These are phyloP conservation scores for Verbena officinalis DNA, from an alignment of 257 asterid species.

Conservation along the genomic window DNA sequence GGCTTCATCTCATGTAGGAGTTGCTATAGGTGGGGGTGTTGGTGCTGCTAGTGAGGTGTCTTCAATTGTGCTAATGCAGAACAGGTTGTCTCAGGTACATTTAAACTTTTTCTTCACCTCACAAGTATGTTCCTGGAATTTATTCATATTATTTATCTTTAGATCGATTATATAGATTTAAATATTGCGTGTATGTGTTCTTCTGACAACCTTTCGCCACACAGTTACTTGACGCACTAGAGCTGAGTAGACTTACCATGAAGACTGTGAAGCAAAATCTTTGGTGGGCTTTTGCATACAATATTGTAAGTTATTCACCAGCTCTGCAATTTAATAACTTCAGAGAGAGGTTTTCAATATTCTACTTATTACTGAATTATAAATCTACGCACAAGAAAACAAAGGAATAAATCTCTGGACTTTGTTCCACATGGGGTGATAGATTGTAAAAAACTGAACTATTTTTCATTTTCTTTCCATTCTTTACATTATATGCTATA, in stretches of 20 bases:
- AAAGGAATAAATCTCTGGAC: neutral
- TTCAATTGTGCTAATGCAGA: slow-evolving; percentile 93
- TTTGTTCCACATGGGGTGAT: neutral
- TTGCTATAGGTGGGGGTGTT: slow-evolving; percentile 94
- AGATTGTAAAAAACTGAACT: neutral
- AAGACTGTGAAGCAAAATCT: slow-evolving; percentile 95
- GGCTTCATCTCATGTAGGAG: slow-evolving; percentile 92
- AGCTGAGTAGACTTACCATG: slow-evolving; percentile 95
- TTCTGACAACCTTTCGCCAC: slow-evolving; percentile 25
- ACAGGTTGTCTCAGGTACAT: slow-evolving; percentile 86
- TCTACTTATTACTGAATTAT: neutral
- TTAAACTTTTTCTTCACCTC: slow-evolving; percentile 9
- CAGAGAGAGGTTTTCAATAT: neutral
- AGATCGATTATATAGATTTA: neutral
- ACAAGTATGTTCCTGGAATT: slow-evolving; percentile 9
- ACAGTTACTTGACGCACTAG: slow-evolving; percentile 97
- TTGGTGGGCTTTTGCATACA: slow-evolving; percentile 99
- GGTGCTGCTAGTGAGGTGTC: slow-evolving; percentile 99
- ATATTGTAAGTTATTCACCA: slow-evolving; percentile 67
- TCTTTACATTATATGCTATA: neutral
- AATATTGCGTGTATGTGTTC: slow-evolving; percentile 2
- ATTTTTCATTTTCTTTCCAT: neutral
- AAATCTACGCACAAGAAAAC: slow-evolving; percentile 1
- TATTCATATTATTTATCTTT: slow-evolving; percentile 4
- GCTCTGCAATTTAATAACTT: slow-evolving; percentile 27